A percentile compares a stretch with the other conserved stretches of the same genome.
Evolutionary conservation across 2,329 filamentous ascomycete genomes (phyloP).

Genomic region (Cordyceps cateniannulata): DNA sequence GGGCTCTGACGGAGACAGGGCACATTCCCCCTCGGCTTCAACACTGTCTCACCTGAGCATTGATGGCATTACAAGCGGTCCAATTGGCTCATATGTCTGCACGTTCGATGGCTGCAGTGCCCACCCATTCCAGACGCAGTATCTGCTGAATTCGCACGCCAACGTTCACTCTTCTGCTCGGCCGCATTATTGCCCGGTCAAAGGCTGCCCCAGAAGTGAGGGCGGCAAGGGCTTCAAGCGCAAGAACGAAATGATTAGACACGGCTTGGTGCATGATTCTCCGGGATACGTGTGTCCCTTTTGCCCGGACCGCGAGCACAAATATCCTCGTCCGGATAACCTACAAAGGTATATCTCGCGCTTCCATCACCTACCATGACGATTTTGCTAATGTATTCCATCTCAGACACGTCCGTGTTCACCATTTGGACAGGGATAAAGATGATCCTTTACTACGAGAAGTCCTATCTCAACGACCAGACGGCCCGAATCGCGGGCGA

Average conservation of each 20-base stretch:
- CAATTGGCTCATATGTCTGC: slow-evolving; percentile 51
- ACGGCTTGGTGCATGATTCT: slow-evolving; percentile 85
- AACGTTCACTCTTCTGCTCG: slow-evolving; percentile 62
- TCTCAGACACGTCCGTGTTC: slow-evolving; percentile 79
- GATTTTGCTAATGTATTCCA: too few species aligned
- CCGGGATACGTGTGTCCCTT: slow-evolving; percentile 96
- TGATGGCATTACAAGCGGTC: slow-evolving; percentile 48
- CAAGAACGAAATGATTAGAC: slow-evolving; percentile 67
- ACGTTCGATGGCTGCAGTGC: slow-evolving; percentile 59
- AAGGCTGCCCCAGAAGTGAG: slow-evolving; percentile 55
- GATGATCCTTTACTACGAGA: slow-evolving; percentile 76
- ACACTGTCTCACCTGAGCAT: slow-evolving; percentile 25
- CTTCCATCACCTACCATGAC: background rate
- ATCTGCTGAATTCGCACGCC: slow-evolving; percentile 72
- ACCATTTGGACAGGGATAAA: slow-evolving; percentile 84
- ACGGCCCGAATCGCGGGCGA: slow-evolving; percentile 75
- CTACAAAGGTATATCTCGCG: slow-evolving; percentile 66
- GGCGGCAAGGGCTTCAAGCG: slow-evolving; percentile 64
- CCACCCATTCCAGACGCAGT: slow-evolving; percentile 68
- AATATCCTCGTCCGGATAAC: slow-evolving; percentile 92
- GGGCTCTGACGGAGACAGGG: background rate
- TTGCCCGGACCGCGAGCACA: slow-evolving; percentile 88
- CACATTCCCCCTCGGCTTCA: slow-evolving; percentile 3
- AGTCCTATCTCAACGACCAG: slow-evolving; percentile 77
- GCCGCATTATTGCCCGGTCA: slow-evolving; percentile 60